Percentiles rank a stretch among this genome's conserved stretches.
phyloP scores from a whole-genome alignment of 1,284 basidiomycete genomes.

The Puccinia hordei region DNA sequence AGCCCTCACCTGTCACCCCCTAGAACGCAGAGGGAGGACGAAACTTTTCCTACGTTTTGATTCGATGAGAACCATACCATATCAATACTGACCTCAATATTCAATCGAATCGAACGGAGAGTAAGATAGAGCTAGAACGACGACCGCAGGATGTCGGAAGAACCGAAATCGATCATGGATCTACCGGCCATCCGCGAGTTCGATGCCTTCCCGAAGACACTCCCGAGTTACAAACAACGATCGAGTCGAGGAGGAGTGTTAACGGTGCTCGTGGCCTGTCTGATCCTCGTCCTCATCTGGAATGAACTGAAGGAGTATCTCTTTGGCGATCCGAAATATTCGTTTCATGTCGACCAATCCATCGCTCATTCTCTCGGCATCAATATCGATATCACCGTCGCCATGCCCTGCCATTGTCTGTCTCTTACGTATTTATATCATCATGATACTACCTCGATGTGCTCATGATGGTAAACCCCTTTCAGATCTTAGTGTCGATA shows the following conservation, averaged over 20 bases:
- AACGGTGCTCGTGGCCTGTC: slow-evolving; percentile 74
- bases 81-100: no score
- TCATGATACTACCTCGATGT: neutral
- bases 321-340: slow-evolving; percentile 84
- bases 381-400: slow-evolving; percentile 85
- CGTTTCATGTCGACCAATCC: slow-evolving; percentile 77
- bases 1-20: no score
- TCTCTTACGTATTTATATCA: slow-evolving; percentile 53
- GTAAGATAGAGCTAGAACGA: no score
- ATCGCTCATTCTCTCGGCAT: slow-evolving; percentile 70
- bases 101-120: neutral
- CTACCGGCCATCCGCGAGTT: slow-evolving; percentile 60
- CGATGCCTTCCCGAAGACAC: slow-evolving; percentile 83
- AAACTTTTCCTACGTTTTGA: no score
- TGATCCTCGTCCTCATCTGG: slow-evolving; percentile 75
- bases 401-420: slow-evolving; percentile 88
- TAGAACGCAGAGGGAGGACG: no score
- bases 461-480: neutral
- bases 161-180: slow-evolving; percentile 24
- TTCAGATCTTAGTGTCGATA: slow-evolving; percentile 79
- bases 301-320: slow-evolving; percentile 87
- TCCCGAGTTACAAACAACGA: slow-evolving; percentile 80
- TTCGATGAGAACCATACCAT: no score
- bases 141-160: neutral
- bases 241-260: slow-evolving; percentile 84